Conservation (phyloP, 768 basidiomycete species). For the Russula emetica region DNA sequence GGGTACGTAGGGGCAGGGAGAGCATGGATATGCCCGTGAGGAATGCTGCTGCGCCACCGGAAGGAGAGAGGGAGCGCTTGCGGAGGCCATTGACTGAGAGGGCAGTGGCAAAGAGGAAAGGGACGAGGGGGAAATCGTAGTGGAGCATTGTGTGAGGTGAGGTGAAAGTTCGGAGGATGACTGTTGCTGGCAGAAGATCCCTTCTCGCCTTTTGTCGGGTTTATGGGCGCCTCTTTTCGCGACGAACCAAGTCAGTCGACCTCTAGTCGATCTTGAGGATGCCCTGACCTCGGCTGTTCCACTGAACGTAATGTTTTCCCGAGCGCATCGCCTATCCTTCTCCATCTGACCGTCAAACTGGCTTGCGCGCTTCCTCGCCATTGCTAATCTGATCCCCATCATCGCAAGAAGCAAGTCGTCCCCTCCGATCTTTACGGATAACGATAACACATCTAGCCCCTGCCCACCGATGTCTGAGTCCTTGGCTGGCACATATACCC, state of each 20-base stretch:
- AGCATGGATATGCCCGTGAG: slow-evolving; percentile 70
- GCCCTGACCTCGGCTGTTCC: not conserved
- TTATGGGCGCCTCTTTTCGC: not conserved
- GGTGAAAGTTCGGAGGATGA: not conserved
- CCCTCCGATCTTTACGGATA: not conserved
- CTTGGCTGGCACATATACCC: slow-evolving; percentile 18
- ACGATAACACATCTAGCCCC: slow-evolving; percentile 6
- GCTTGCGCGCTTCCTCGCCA: not conserved
- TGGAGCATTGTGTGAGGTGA: slow-evolving; percentile 19
- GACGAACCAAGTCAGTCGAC: not conserved
- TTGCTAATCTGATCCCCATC: not conserved
- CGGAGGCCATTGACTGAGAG: slow-evolving; percentile 67
- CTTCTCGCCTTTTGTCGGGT: slow-evolving; percentile 1
- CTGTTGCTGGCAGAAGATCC: not conserved
- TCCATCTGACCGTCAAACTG: too few relatives aligned
- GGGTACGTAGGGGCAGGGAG: slow-evolving; percentile 57
- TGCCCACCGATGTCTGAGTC: slow-evolving; percentile 17
- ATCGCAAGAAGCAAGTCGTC: not conserved
- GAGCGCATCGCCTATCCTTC: too few relatives aligned
- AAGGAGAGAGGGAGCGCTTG: slow-evolving; percentile 69
- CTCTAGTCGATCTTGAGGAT: not conserved
- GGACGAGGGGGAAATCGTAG: slow-evolving; percentile 38
- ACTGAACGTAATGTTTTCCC: not conserved
- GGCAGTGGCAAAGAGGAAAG: slow-evolving; percentile 46
- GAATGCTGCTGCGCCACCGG: slow-evolving; percentile 75